phyloP scores from a whole-genome alignment of 441 rosid genomes.

The Pelargonium fulgidum region DNA sequence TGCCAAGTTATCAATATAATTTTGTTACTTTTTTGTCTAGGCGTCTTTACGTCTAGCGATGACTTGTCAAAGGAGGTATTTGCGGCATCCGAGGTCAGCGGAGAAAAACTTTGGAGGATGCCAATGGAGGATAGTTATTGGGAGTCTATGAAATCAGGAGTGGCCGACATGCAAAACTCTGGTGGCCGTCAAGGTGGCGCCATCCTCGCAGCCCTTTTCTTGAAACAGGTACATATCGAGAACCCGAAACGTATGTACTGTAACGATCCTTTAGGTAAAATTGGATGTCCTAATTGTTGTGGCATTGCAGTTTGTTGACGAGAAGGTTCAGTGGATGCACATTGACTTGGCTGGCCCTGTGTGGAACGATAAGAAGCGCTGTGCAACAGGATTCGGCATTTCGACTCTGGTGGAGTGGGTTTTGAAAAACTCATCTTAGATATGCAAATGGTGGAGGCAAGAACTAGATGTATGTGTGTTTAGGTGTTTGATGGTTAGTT shows the following conservation, averaged over 20 bases:
- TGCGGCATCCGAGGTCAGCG: constrained; percentile 62
- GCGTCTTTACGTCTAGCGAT: constrained; percentile 77
- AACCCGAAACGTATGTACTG: background rate
- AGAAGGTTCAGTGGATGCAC: constrained; percentile 92
- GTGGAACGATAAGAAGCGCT: constrained; percentile 73
- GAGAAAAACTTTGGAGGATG: constrained; percentile 96
- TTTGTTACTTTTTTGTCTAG: constrained; percentile 26
- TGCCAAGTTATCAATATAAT: background rate
- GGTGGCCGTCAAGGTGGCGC: constrained; percentile 80
- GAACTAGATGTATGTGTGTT: too few relatives aligned
- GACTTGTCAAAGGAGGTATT: constrained; percentile 76
- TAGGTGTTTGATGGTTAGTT: too few relatives aligned
- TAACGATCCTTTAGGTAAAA: background rate
- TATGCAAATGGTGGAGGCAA: too few relatives aligned
- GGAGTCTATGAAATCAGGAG: constrained; percentile 94
- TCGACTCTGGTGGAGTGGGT: constrained; percentile 90
- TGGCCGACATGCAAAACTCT: constrained; percentile 90
- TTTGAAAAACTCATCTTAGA: constrained; percentile 53
- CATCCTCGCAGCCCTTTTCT: constrained; percentile 78
- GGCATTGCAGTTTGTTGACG: constrained; percentile 33
- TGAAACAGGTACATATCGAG: constrained; percentile 58
- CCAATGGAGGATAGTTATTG: constrained; percentile 92
- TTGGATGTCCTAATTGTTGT: background rate
- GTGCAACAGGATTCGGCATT: constrained; percentile 79
- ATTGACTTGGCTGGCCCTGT: constrained; percentile 93